Evolutionary conservation across 2,329 filamentous ascomycete genomes (phyloP).

Genomic region (Pezicula radicicola): DNA sequence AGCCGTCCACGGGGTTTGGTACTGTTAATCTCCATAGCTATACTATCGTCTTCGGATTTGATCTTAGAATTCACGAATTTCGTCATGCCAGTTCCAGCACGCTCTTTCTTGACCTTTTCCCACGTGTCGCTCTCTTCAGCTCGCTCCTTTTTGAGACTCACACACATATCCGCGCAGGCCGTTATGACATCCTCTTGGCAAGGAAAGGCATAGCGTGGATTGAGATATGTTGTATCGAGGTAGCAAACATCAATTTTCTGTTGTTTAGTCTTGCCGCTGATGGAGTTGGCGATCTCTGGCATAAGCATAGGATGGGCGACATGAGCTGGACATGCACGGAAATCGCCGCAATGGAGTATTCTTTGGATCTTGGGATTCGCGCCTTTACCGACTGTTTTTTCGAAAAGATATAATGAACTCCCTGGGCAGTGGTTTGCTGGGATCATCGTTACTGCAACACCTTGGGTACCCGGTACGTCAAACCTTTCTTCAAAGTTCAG

Average conservation of each 20-base stretch:
- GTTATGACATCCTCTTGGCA: constrained; percentile 82
- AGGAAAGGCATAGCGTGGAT: constrained; percentile 92
- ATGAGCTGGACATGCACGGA: constrained; percentile 84
- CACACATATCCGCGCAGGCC: constrained; percentile 84
- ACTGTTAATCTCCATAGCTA: constrained; percentile 15
- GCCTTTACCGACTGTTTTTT: constrained; percentile 67
- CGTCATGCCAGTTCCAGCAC: constrained; percentile 56
- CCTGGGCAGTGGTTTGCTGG: constrained; percentile 96
- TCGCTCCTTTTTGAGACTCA: constrained; percentile 67
- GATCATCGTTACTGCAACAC: constrained; percentile 89
- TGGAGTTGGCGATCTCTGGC: constrained; percentile 68
- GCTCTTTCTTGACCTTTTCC: constrained; percentile 52
- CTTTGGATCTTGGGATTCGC: constrained; percentile 63
- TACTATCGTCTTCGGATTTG: constrained; percentile 22
- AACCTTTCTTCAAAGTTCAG: constrained; percentile 80
- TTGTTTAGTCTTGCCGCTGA: constrained; percentile 69
- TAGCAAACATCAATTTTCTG: constrained; percentile 96
- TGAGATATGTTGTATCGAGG: constrained; percentile 94
- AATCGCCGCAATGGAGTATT: constrained; percentile 93
- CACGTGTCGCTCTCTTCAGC: constrained; percentile 52
- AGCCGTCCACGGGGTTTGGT: constrained; percentile 59
- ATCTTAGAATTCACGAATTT: constrained; percentile 48
- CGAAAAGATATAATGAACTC: constrained; percentile 89
- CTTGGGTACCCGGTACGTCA: constrained; percentile 78
- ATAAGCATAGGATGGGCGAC: constrained; percentile 77